Base-by-base conservation (phyloP, 768 basidiomycete species). In the Auriscalpium microsporum region DNA sequence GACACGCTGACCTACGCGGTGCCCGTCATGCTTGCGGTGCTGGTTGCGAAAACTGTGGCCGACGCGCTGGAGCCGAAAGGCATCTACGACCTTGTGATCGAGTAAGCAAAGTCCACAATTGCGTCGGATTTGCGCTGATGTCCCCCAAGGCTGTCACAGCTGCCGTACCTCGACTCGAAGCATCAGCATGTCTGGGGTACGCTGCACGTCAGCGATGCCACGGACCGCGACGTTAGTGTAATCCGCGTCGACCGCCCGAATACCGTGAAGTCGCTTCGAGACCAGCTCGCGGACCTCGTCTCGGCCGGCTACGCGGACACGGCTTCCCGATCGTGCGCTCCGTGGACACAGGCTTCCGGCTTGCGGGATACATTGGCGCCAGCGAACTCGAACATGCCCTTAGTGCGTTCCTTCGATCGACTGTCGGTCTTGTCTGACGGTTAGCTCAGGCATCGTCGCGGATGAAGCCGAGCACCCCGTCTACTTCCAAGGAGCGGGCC, bases 21-120 rank as follows among this genome's bases (percentile, higher is more conserved):
- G 8, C 92, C 92, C 14, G 83, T 94, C 56, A 94, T 94, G 91
- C 70, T 94, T 45, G 75, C 83, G 14, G 81, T 99, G 14, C 79
- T 98, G 19, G 87, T 94, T 16, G 90, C 90, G 21, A 95, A 94
- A 73, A 92, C 90, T 0, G 81, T 91, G 0, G 92, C 91, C 8
- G 92, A 94, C 66, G 83, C 84, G 1, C 68, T 96, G 54, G 89
- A 94, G 67, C 90, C 90, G 2, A 92, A 94, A 65, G 94, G 94
- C 9, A 97, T 99, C 54, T 99, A 97, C 66, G 96, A 99, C 68
- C 80, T 98, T 38, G 92, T 92, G 55, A 98, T 97, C 54, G 91
- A 94, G 75, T 85, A 54, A 45, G 76, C 64, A 9, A 17, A 21
- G 21, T 47, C 17, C 28, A 2, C 42, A 16, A 37, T 56, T 44